A percentile compares a stretch with the other conserved stretches of the same genome.
These are phyloP conservation scores for Melocanna baccifera DNA, from an alignment of 176 grass and related monocot genomes.

Conservation along the genomic window DNA sequence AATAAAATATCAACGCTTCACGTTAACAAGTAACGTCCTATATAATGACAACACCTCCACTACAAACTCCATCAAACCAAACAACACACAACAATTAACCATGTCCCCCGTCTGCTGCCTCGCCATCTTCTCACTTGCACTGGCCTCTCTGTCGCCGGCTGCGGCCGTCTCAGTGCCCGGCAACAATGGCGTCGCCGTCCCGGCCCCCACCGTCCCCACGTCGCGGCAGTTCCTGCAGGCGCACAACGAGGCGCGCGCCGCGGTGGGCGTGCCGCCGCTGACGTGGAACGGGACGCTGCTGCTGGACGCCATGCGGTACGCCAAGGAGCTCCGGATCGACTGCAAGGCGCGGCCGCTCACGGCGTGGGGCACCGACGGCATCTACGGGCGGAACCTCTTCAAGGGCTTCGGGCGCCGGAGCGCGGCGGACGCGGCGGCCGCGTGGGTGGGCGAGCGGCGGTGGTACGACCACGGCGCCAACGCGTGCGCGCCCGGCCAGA, in stretches of 20 bases:
- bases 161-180: neutral
- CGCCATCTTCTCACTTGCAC: neutral
- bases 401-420: neutral
- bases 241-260: slow-evolving; percentile 15
- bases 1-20: neutral
- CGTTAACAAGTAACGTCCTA: neutral
- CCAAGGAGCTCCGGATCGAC: neutral
- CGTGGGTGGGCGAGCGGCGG: slow-evolving; percentile 11
- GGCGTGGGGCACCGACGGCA: neutral
- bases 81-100: neutral
- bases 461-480: slow-evolving; percentile 20
- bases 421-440: neutral
- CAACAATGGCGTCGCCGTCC: neutral
- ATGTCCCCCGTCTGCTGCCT: slow-evolving; percentile 17
- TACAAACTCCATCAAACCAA: neutral
- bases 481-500: slow-evolving; percentile 1
- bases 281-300: slow-evolving; percentile 18
- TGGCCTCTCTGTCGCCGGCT: neutral
- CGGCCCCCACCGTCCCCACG: neutral
- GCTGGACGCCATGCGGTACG: slow-evolving; percentile 3
- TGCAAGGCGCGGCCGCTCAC: neutral
- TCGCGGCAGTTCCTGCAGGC: slow-evolving; percentile 10
- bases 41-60: neutral
- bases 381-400: slow-evolving; percentile 33
- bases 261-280: neutral